A percentile compares a stretch with the other conserved stretches of the same genome.
These are phyloP conservation scores for Exophiala dermatitidis DNA, from an alignment of 2,329 filamentous ascomycete species.

Conservation along the genomic window DNA sequence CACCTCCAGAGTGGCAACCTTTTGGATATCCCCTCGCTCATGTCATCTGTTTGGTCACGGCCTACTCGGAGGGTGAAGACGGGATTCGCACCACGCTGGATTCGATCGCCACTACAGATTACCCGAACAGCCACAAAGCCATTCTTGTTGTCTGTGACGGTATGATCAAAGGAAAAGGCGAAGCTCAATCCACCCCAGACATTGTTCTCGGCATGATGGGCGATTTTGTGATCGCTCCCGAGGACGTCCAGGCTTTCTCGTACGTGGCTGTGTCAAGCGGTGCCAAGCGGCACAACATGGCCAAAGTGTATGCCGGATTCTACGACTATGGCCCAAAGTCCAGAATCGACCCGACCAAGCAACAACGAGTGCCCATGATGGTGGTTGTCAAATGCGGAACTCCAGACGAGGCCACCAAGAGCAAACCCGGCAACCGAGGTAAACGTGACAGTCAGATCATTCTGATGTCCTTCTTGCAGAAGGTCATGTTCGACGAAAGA, in stretches of 20 bases:
- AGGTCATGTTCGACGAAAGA: conserved; percentile 99
- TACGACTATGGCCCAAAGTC: conserved; percentile 89
- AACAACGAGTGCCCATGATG: conserved; percentile 97
- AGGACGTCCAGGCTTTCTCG: conserved; percentile 83
- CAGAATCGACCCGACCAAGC: conserved; percentile 71
- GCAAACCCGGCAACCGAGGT: conserved; percentile 93
- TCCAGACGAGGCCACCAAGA: conserved; percentile 68
- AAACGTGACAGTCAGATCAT: conserved; percentile 99
- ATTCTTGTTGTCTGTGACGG: conserved; percentile 96
- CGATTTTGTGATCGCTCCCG: conserved; percentile 69
- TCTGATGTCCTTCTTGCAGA: conserved; percentile 97
- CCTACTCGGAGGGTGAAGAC: conserved; percentile 91
- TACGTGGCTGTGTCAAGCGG: conserved; percentile 95
- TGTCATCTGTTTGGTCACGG: conserved; percentile 87
- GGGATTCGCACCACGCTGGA: conserved; percentile 90
- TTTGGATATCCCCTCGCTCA: conserved; percentile 94
- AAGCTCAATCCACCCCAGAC: conserved; percentile 78
- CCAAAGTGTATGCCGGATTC: conserved; percentile 95
- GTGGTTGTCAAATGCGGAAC: conserved; percentile 93
- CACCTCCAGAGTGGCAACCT: conserved; percentile 92
- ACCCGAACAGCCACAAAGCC: conserved; percentile 97
- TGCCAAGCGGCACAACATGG: conserved; percentile 98
- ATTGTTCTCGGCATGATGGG: conserved; percentile 90
- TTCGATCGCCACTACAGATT: conserved; percentile 94
- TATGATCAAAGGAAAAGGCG: conserved; percentile 92